A percentile compares a stretch with the other conserved stretches of the same genome.
These are phyloP conservation scores for Penicillium freii DNA, from an alignment of 2,329 filamentous ascomycete species.

Conservation along the genomic window DNA sequence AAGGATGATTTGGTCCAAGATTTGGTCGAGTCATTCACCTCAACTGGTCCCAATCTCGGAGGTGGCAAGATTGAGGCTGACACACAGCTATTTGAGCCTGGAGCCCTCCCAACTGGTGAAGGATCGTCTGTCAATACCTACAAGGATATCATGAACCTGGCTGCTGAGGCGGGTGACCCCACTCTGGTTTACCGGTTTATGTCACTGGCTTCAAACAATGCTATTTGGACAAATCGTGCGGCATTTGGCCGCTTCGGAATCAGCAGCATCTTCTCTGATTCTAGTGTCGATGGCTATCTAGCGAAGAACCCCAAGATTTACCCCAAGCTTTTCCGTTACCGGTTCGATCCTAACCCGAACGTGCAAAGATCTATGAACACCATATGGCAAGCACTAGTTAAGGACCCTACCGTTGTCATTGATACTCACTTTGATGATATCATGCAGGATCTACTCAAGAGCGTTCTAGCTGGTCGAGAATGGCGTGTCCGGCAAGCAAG, in stretches of 20 bases:
- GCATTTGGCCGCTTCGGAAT: slow-evolving; percentile 93
- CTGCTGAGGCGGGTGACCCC: slow-evolving; percentile 94
- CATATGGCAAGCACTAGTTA: slow-evolving; percentile 95
- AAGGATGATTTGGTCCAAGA: slow-evolving; percentile 83
- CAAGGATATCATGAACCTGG: slow-evolving; percentile 92
- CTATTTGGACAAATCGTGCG: slow-evolving; percentile 94
- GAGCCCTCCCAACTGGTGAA: slow-evolving; percentile 84
- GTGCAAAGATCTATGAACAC: slow-evolving; percentile 95
- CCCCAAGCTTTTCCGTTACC: slow-evolving; percentile 88
- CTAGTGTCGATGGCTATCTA: slow-evolving; percentile 65
- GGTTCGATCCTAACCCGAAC: slow-evolving; percentile 91
- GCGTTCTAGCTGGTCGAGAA: slow-evolving; percentile 76
- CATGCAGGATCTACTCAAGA: slow-evolving; percentile 80
- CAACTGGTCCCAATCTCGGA: slow-evolving; percentile 58
- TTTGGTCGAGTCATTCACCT: slow-evolving; percentile 84
- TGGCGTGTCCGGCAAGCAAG: slow-evolving; percentile 93
- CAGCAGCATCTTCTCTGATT: slow-evolving; percentile 86
- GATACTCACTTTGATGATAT: slow-evolving; percentile 84
- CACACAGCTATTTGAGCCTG: slow-evolving; percentile 90
- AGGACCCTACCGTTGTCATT: slow-evolving; percentile 74
- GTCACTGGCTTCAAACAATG: slow-evolving; percentile 92
- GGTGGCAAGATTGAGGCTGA: slow-evolving; percentile 79
- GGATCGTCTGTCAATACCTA: slow-evolving; percentile 90
- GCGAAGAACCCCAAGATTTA: slow-evolving; percentile 88
- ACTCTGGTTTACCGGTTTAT: slow-evolving; percentile 98